phyloP scores from a whole-genome alignment of 2,329 filamentous ascomycete species.

The Fusarium avenaceum region DNA sequence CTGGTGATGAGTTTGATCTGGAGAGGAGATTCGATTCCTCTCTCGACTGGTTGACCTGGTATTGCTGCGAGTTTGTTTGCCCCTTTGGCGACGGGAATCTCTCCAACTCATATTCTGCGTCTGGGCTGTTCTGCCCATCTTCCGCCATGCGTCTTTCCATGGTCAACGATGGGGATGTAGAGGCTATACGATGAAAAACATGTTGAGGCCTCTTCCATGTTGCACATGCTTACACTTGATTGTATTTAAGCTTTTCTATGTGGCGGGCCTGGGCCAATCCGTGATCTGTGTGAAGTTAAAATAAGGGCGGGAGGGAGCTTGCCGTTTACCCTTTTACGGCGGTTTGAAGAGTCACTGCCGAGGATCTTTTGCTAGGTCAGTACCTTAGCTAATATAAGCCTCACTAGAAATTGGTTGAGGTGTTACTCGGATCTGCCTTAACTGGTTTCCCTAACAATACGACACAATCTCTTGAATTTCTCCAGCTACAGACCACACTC shows the following conservation, averaged over 20 bases:
- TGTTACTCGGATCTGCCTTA: no score
- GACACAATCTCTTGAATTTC: no score
- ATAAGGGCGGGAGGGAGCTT: slow-evolving; percentile 11
- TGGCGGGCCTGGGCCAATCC: slow-evolving; percentile 14
- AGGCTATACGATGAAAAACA: background rate
- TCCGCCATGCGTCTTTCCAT: slow-evolving; percentile 1
- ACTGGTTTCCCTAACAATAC: no score
- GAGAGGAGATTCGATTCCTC: slow-evolving; percentile 27
- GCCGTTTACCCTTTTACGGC: slow-evolving; percentile 3
- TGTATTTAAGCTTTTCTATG: slow-evolving; percentile 30
- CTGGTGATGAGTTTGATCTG: slow-evolving; percentile 9
- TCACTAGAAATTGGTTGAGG: background rate
- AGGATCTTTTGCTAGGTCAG: background rate
- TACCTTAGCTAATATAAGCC: background rate
- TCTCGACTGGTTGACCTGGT: slow-evolving; percentile 5
- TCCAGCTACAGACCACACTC: no score
- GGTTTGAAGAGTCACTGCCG: slow-evolving; percentile 21
- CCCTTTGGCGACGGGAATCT: slow-evolving; percentile 8
- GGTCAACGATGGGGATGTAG: background rate
- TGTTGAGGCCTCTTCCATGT: background rate
- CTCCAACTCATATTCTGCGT: slow-evolving; percentile 17
- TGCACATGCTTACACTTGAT: background rate
- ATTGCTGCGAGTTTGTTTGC: background rate
- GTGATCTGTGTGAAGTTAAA: slow-evolving; percentile 5
- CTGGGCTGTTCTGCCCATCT: background rate